Conservation (phyloP, 2,329 filamentous ascomycete species). For the Aspergillus ruber region DNA sequence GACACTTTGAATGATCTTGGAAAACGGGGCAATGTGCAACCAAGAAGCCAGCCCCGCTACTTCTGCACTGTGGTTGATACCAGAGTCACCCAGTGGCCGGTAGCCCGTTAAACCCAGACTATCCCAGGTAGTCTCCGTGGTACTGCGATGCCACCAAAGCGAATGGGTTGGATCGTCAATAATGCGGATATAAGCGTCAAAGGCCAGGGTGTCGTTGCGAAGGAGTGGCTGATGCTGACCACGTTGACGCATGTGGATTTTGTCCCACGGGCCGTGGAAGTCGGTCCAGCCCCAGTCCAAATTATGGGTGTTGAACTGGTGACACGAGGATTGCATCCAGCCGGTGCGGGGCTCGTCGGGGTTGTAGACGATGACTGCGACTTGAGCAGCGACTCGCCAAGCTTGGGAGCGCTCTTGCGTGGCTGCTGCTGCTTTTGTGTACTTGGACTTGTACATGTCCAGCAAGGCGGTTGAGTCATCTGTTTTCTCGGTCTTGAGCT, state of each 20-base stretch:
- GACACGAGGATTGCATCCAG: conserved; percentile 50
- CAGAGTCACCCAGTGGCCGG: conserved; percentile 44
- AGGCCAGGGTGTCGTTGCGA: conserved; percentile 55
- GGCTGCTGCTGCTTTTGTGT: conserved; percentile 12
- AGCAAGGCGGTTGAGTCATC: conserved; percentile 24
- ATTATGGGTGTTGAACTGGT: conserved; percentile 54
- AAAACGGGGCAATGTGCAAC: conserved; percentile 55
- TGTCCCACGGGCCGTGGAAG: conserved; percentile 53
- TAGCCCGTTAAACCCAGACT: conserved; percentile 53
- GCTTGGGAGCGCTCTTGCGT: conserved; percentile 11
- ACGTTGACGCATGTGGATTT: conserved; percentile 52
- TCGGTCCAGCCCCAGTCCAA: conserved; percentile 60
- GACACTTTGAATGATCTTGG: conserved; percentile 48
- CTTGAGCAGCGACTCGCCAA: conserved; percentile 52
- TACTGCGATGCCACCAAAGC: conserved; percentile 54
- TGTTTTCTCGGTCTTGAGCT: conserved; percentile 24
- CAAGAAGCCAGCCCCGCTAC: conserved; percentile 53
- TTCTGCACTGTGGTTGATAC: conserved; percentile 41
- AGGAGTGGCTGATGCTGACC: conserved; percentile 54
- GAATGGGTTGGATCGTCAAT: conserved; percentile 55
- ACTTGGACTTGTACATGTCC: conserved; percentile 24
- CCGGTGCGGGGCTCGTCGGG: conserved; percentile 55
- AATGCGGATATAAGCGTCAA: conserved; percentile 56
- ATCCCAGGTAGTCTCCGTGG: conserved; percentile 50
- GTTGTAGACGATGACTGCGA: conserved; percentile 58